A percentile compares a stretch with the other conserved stretches of the same genome.
Evolutionary conservation across 2,329 filamentous ascomycete genomes (phyloP).

Genomic region (Exophiala lecanii-corni): DNA sequence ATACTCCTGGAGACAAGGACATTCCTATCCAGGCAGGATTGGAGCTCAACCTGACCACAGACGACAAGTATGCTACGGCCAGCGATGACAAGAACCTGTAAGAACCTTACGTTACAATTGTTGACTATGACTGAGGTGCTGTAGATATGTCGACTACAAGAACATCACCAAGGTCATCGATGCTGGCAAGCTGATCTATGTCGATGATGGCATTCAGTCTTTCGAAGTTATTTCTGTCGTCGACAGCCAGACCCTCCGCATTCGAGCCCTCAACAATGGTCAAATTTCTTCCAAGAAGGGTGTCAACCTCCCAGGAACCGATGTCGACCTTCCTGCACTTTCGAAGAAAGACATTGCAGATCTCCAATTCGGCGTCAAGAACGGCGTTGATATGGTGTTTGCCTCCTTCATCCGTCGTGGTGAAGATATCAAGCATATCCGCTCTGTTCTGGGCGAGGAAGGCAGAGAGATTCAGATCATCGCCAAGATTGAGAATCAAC

Average conservation of each 20-base stretch:
- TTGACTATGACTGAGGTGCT: conserved; percentile 3
- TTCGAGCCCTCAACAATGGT: conserved; percentile 90
- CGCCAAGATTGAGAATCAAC: conserved; percentile 99
- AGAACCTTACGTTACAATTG: conserved; percentile 31
- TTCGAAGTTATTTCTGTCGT: conserved; percentile 87
- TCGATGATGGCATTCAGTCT: conserved; percentile 95
- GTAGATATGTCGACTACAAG: conserved; percentile 96
- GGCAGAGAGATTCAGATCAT: conserved; percentile 99
- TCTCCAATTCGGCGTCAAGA: conserved; percentile 93
- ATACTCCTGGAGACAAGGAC: conserved; percentile 66
- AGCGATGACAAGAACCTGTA: conserved; percentile 93
- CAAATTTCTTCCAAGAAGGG: conserved; percentile 99
- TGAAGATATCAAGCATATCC: conserved; percentile 89
- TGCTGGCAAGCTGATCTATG: conserved; percentile 88
- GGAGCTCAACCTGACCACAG: conserved; percentile 92
- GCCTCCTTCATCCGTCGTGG: conserved; percentile 96
- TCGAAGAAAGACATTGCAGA: conserved; percentile 98
- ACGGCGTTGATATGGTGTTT: conserved; percentile 98
- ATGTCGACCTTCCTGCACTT: conserved; percentile 93
- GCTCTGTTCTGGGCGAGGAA: conserved; percentile 80
- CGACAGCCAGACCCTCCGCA: conserved; percentile 83
- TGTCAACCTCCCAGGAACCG: conserved; percentile 97
- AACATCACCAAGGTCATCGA: conserved; percentile 99
- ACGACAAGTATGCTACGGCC: conserved; percentile 80
- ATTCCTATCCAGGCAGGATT: conserved; percentile 77